Conservation (phyloP, 345 rosid species). For the Eucalyptus marginata region DNA sequence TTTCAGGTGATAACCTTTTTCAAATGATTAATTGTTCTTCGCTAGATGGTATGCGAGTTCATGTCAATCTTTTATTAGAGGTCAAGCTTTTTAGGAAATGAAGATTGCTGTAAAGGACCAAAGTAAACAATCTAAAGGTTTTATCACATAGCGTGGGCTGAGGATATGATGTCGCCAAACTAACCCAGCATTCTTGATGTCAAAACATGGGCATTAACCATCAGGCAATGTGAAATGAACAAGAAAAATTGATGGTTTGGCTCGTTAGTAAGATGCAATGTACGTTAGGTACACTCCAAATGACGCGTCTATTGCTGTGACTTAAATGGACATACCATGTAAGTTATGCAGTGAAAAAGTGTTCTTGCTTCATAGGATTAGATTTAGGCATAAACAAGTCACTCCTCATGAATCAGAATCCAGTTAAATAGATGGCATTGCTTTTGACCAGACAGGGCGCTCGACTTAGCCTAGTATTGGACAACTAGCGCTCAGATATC, state of each 20-base stretch:
- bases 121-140: background rate
- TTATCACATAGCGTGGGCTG: background rate
- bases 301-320: background rate
- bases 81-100: background rate
- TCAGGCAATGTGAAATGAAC: background rate
- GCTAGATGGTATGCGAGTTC: background rate
- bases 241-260: background rate
- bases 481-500: background rate
- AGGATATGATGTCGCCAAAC: background rate
- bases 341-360: background rate
- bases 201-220: background rate
- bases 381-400: background rate
- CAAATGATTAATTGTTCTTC: background rate
- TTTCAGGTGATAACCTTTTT: constrained; percentile 42
- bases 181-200: background rate
- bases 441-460: background rate
- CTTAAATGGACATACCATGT: background rate
- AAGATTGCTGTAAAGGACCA: background rate
- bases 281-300: background rate
- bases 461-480: background rate
- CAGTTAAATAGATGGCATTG: background rate
- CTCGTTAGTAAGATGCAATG: background rate
- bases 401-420: background rate
- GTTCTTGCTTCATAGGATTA: background rate
- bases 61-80: background rate